Conservation (phyloP, 345 rosid genomes). For the Hibiscus trionum region DNA sequence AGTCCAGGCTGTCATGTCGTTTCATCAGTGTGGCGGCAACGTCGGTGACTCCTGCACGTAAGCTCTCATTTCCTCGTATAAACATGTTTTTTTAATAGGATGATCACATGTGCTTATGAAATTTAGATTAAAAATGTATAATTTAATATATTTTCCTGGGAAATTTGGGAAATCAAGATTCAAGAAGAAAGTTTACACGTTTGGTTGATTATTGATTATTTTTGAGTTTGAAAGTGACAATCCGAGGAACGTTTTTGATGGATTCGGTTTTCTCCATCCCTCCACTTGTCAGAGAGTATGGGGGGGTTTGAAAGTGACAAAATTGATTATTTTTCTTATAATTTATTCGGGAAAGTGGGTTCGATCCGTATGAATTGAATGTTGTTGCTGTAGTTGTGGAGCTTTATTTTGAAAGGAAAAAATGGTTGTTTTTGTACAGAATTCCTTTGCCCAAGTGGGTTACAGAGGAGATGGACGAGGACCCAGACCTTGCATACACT, state of each 20-base stretch:
- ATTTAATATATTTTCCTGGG: too few relatives aligned
- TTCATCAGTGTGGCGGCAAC: conserved; percentile 98
- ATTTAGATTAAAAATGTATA: neutral
- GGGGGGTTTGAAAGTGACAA: too few relatives aligned
- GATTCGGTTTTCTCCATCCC: too few relatives aligned
- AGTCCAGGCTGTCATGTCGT: conserved; percentile 97
- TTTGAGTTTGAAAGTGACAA: neutral
- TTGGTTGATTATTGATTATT: neutral
- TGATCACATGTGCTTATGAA: neutral
- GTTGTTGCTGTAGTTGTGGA: neutral
- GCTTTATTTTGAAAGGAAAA: too few relatives aligned
- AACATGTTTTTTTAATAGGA: too few relatives aligned
- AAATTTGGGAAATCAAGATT: neutral
- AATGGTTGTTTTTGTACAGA: conserved; percentile 24
- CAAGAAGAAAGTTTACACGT: too few relatives aligned
- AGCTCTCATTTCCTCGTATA: too few relatives aligned
- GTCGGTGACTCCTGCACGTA: conserved; percentile 91
- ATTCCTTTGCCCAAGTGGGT: conserved; percentile 89
- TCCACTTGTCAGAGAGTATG: too few relatives aligned
- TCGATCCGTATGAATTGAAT: neutral
- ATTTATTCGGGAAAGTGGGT: too few relatives aligned
- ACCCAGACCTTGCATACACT: conserved; percentile 77
- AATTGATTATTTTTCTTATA: too few relatives aligned
- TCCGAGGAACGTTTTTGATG: neutral
- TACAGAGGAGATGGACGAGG: conserved; percentile 61